Evolutionary conservation across 1,284 basidiomycete species (phyloP), one percentile per base, ranked within the genome.

Genomic region (Rhodotorula sp.): DNA sequence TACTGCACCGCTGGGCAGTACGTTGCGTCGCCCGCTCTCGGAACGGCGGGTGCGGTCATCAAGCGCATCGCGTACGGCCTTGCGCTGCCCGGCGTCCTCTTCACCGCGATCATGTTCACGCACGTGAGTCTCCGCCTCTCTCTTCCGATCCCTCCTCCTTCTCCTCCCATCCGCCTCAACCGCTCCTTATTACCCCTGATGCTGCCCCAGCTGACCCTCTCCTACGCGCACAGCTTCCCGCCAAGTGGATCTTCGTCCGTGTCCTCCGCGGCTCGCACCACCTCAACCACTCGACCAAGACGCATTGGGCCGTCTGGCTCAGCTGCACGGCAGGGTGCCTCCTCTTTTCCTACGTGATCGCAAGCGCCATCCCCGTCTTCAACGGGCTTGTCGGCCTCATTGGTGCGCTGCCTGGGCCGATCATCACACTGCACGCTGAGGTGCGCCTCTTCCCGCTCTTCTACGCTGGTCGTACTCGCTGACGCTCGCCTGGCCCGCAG

Each of bases 221-320:
- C 5, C 29, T 8, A 3, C n/a, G n/a, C 8, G 32, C 29, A 17
- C 53, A 54, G 53, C 53, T 54, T 17, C 21, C 61, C 44, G 59
- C 86, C 41, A 88, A 88, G 77, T 84, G 87, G 50, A 76, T 88
- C 59, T 88, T 89, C 76, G 83, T 89, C 67, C 84, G 88, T 25
- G 75, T 86, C 64, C 86, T 89, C 78, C 84, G 87, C 34, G 83
- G 84, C 71, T 84, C 86, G 22, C 80, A 81, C 25, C 88, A 89
- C 78, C 79, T 90, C 61, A 85, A 88, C 72, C 82, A 82, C 27
- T 86, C 88, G 75, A 88, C 87, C 0, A 39, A 84, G 29, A 81
- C 84, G 9, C 88, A 88, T 62, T 89, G 88, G 88, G 77, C 80
- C n/a, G 82, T 84, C 12, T 90, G 88, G 88, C 80, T 82, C 51